Conservation (phyloP, 352 stramenopile genomes). For the Aphanomyces stellatus region DNA sequence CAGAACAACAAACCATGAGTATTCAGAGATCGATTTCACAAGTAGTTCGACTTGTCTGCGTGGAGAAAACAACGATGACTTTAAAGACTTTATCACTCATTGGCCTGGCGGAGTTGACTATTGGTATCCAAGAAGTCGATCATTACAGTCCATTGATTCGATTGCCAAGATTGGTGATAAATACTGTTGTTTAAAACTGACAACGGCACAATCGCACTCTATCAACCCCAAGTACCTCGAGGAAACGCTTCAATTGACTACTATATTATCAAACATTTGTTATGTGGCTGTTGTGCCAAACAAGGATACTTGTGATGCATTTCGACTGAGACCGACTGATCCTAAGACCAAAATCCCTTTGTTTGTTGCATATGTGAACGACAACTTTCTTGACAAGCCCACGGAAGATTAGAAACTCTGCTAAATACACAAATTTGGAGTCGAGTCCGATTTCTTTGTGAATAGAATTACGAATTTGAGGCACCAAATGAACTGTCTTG, state of each 20-base stretch:
- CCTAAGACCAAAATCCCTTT: neutral
- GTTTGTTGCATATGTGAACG: neutral
- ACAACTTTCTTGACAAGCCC: neutral
- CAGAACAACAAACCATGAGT: neutral
- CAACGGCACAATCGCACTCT: neutral
- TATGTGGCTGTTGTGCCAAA: neutral
- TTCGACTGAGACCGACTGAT: neutral
- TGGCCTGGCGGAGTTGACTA: neutral
- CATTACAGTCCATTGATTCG: neutral
- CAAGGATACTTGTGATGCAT: neutral
- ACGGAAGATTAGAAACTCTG: no score
- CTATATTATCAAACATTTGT: neutral
- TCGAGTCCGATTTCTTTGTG: no score
- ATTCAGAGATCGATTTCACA: neutral
- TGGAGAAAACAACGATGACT: neutral
- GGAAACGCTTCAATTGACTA: neutral
- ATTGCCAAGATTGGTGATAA: neutral
- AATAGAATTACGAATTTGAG: no score
- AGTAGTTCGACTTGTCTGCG: neutral
- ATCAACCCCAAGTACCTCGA: neutral
- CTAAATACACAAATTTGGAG: no score
- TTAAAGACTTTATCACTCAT: neutral
- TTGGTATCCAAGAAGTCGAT: neutral
- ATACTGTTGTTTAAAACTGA: neutral
- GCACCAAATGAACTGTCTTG: no score